phyloP scores from a whole-genome alignment of 2,329 filamentous ascomycete genomes.

The Cryphonectria carpinicola region DNA sequence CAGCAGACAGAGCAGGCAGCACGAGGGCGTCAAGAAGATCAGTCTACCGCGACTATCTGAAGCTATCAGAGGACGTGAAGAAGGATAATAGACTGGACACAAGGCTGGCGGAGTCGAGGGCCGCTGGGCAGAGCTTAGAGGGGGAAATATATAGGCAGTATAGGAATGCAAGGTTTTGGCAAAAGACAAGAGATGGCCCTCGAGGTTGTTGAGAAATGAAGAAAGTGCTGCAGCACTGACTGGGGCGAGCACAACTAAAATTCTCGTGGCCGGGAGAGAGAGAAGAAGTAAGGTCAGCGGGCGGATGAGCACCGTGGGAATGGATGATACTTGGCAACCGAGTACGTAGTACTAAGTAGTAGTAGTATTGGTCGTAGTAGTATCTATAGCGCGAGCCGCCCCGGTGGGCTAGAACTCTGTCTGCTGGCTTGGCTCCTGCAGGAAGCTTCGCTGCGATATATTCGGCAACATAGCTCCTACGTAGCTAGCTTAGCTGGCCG shows the following conservation, averaged over 20 bases:
- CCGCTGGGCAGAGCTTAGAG: not conserved
- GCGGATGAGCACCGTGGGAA: not conserved
- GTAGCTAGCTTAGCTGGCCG: constrained; percentile 6
- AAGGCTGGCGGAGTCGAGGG: not conserved
- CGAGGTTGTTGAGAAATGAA: constrained; percentile 3
- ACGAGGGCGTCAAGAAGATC: not conserved
- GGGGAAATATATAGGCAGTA: not conserved
- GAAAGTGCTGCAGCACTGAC: not conserved
- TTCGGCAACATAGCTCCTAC: constrained; percentile 26
- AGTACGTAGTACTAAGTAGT: not conserved
- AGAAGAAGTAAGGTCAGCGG: not conserved
- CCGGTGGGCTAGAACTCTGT: not conserved
- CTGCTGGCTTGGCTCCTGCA: constrained; percentile 20
- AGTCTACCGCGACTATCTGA: not conserved
- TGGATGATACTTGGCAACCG: not conserved
- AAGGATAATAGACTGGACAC: not conserved
- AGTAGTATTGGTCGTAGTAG: not conserved
- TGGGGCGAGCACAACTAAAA: constrained; percentile 1
- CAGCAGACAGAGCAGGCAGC: not conserved
- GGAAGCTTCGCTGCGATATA: constrained; percentile 23
- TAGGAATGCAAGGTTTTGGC: not conserved
- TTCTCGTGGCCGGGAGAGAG: constrained; percentile 1
- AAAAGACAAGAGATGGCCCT: not conserved
- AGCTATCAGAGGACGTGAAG: not conserved
- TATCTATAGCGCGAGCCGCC: constrained; percentile 11